These are phyloP conservation scores for Dactylellina drechsleri DNA, from an alignment of 2,329 filamentous ascomycete species.

Conservation along the genomic window DNA sequence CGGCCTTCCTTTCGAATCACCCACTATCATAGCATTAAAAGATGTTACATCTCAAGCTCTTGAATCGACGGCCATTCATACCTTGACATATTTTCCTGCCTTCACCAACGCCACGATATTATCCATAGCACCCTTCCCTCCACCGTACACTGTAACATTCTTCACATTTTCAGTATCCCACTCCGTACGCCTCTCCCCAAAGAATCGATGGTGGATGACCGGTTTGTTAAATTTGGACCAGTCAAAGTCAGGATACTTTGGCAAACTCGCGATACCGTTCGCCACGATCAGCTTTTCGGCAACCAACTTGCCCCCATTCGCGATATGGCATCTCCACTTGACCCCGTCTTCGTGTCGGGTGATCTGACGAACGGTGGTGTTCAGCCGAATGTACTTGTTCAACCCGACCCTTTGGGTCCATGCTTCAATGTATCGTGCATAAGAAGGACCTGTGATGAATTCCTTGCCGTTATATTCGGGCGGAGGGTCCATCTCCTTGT, in stretches of 20 bases:
- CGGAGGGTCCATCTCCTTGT: conserved; percentile 53
- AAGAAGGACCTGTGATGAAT: conserved; percentile 69
- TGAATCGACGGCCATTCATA: not conserved
- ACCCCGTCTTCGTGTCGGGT: conserved; percentile 60
- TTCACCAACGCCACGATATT: conserved; percentile 70
- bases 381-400: conserved; percentile 64
- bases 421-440: conserved; percentile 69
- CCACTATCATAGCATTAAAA: conserved; percentile 60
- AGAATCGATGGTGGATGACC: conserved; percentile 70
- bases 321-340: conserved; percentile 54
- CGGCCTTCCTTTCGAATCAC: conserved; percentile 70
- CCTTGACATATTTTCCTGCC: conserved; percentile 67
- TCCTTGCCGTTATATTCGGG: conserved; percentile 65
- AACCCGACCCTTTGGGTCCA: conserved; percentile 69
- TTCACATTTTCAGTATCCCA: conserved; percentile 61
- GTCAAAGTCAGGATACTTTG: conserved; percentile 67
- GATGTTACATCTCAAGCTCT: not conserved
- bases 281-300: conserved; percentile 70
- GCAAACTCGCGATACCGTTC: conserved; percentile 70
- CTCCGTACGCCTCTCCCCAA: conserved; percentile 61
- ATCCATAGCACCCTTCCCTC: conserved; percentile 72
- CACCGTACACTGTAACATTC: conserved; percentile 69
- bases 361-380: conserved; percentile 62
- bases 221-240: conserved; percentile 66
- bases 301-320: conserved; percentile 52